Base-by-base conservation (phyloP, 2,329 filamentous ascomycete genomes). In the Nigrospora osmanthi region DNA sequence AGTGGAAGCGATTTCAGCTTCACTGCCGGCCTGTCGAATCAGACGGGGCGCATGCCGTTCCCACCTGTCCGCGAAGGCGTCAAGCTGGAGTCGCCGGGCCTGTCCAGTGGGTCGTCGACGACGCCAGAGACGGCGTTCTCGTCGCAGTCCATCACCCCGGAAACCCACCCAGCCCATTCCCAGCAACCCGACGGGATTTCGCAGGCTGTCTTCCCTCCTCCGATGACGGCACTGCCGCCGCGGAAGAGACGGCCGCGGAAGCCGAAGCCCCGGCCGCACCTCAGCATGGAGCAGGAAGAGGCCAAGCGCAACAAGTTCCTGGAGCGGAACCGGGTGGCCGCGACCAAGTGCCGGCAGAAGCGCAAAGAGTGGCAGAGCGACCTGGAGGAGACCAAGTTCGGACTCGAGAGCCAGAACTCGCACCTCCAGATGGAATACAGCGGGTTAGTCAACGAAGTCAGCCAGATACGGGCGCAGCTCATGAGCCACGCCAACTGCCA, bases 281-380 rank as follows among this genome's bases (percentile, higher is more conserved):
- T 49, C 38, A 43, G 46, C 12, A 42, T 44, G 23, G 52, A 49
- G 1, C 58, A 53, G 4, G 66, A 71, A 11, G 60, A 64, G 1
- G 58, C 58, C 9, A 79, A 76, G 53, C 69, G 78, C 28, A 71
- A 68, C 49, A 74, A 73, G 49, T 82, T 81, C 53, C 70, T 87
- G 0, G 81, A 86, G 61, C 77, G 84, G 48, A 89, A 89, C 59
- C 74, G 85, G 11, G 67, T 85, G 3, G 85, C 85, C 0, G 85
- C 85, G 1, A 84, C 80, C 59, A 88, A 87, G 58, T 89, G 84
- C 56, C 77, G 85, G 4, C 76, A 83, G 55, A 87, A 86, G 62
- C 78, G 77, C 55, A 80, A 78, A 61, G 63, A 69, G 52, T 76
- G 71, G 67, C 68, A 74, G 17, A 62, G 62, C 12, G 67, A 71